Conservation (phyloP, 2,329 filamentous ascomycete species). For the Xylaria sp. region DNA sequence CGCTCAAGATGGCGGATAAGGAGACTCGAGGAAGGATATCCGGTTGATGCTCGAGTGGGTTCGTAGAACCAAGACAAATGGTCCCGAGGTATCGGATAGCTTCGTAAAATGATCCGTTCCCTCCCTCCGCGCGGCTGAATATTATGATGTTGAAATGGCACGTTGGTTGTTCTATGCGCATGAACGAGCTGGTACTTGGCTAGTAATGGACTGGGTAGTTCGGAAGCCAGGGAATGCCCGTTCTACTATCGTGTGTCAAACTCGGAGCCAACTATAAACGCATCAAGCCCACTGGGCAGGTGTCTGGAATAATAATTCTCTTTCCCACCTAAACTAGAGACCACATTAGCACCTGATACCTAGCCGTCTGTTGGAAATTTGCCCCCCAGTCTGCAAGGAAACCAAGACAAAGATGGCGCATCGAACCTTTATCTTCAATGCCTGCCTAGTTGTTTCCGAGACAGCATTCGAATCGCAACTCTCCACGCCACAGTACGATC, state of each 20-base stretch:
- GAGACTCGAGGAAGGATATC: neutral
- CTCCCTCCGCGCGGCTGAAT: neutral
- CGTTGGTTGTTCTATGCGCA: neutral
- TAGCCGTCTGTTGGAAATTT: neutral
- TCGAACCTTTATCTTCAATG: neutral
- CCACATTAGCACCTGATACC: slow-evolving; percentile 6
- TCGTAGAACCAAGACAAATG: neutral
- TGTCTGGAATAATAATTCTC: neutral
- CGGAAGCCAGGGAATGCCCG: neutral
- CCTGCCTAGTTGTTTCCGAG: neutral
- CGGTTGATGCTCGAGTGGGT: neutral
- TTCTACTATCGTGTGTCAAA: slow-evolving; percentile 6
- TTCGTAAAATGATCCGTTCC: slow-evolving; percentile 4
- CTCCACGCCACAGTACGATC: neutral
- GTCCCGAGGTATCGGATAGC: neutral
- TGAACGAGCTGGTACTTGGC: neutral
- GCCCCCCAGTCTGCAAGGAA: neutral
- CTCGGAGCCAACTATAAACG: slow-evolving; percentile 6
- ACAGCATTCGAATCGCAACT: neutral
- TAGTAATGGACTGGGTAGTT: neutral
- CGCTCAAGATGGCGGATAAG: neutral
- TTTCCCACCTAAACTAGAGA: neutral
- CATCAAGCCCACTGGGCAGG: neutral
- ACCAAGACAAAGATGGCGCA: neutral
- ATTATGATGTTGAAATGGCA: neutral